A percentile compares a stretch with the other conserved stretches of the same genome.
Evolutionary conservation across 2,329 filamentous ascomycete species (phyloP).

Genomic region (Ceratocystis eucalypticola): DNA sequence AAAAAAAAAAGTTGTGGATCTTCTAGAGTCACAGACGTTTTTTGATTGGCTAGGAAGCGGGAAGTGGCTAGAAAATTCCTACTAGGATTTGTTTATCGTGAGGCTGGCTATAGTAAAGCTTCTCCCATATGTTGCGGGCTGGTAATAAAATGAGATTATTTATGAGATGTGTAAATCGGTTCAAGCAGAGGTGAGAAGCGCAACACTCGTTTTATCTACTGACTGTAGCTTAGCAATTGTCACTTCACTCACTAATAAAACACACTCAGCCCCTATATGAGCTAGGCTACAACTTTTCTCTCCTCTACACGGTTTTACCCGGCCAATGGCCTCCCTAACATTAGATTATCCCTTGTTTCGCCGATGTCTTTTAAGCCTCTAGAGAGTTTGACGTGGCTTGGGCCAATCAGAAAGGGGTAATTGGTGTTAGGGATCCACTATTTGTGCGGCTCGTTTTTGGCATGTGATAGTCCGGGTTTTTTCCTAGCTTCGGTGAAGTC

Average conservation of each 20-base stretch:
- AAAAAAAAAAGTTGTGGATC: slow-evolving; percentile 1
- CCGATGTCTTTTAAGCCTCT: background rate
- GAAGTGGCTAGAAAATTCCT: background rate
- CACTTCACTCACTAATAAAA: background rate
- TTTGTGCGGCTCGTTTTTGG: slow-evolving; percentile 7
- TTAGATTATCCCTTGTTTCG: slow-evolving; percentile 4
- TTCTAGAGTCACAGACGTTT: background rate
- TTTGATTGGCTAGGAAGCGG: background rate
- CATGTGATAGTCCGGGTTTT: slow-evolving; percentile 12
- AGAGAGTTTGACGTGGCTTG: no score
- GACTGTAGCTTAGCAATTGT: background rate
- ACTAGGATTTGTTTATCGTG: background rate
- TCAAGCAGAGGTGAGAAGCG: background rate
- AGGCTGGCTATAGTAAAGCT: slow-evolving; percentile 2
- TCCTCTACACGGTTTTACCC: background rate
- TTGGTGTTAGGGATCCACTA: background rate
- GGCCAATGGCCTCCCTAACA: background rate
- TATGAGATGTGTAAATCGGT: background rate
- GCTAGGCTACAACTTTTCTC: background rate
- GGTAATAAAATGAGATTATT: background rate
- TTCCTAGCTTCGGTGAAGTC: background rate
- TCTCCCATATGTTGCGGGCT: background rate
- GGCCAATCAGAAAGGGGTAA: background rate
- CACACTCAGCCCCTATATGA: background rate
- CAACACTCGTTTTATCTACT: background rate